Base-by-base conservation (phyloP, 192 early-diverging fungal species). In the Phlyctochytrium bullatum region DNA sequence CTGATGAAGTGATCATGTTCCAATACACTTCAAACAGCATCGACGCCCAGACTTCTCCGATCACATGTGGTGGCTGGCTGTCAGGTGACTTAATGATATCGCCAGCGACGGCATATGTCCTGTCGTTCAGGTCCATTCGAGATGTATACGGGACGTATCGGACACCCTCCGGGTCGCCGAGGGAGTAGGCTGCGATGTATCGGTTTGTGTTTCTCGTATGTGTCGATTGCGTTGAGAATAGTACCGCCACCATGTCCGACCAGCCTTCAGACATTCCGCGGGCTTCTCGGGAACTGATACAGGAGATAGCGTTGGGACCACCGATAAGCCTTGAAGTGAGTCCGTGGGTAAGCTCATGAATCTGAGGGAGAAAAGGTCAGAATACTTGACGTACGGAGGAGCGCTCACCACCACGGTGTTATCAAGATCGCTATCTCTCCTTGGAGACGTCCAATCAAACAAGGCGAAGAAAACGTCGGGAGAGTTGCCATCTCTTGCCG, bases 291-390 rank as follows among this genome's bases (percentile, higher is more conserved):
- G 64, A 78, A n/a, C 52, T 47, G 40, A 87, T 65, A 60, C 87
- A 88, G 65, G 76, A 72, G 27, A 72, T 72, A 71, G 81, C 81
- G 30, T 75, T 69, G 16, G 83, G 80, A 4, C 87, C 87, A 40
- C 87, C 87, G 0, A 83, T 88, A 57, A 88, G 75, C 20, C 87
- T 81, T 64, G 68, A 80, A 57, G 75, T 67, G 56, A 88, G 72
- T 12, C 85, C 87, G 68, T 88, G 87, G 10, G 73, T 78, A 61
- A 85, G 74, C 71, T 88, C 87, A 65, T 88, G 87, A 61, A 82
- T 72, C 92, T 27, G 31, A 14, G 25, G 10, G 6, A 36, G 58
- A 59, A n/a, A n/a, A n/a, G n/a, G n/a, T 47, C 20, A 14, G 6
- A 47, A 20, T 47, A 47, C 6, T 20, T 47, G 6, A 51, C 24